Percentiles rank a stretch among this genome's conserved stretches.
phyloP scores from a whole-genome alignment of 371 early-diverging fungal genomes.

The Mortierella polycephala region DNA sequence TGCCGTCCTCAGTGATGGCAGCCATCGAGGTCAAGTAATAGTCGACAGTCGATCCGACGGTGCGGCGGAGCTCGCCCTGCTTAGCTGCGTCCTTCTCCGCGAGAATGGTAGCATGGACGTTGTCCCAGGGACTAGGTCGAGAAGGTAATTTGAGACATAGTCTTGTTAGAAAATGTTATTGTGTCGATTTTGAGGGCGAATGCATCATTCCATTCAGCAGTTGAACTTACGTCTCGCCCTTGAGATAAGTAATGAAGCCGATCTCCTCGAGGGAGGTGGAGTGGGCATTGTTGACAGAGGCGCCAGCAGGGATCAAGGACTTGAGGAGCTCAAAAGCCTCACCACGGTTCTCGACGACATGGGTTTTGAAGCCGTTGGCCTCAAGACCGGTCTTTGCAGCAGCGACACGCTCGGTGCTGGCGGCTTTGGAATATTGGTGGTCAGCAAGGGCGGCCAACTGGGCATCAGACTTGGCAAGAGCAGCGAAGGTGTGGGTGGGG shows the following conservation, averaged over 20 bases:
- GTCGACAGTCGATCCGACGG: conserved; percentile 45
- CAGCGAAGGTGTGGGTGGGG: conserved; percentile 50
- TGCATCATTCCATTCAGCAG: background rate
- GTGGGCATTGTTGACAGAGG: conserved; percentile 54
- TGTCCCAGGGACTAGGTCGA: conserved; percentile 41
- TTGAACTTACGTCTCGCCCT: conserved; percentile 39
- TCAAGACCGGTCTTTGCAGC: conserved; percentile 54
- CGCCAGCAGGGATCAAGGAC: conserved; percentile 52
- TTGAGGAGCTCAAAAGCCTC: conserved; percentile 55
- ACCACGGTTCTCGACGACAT: conserved; percentile 29
- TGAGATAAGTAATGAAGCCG: conserved; percentile 58
- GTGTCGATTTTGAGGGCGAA: background rate
- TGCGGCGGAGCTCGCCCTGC: conserved; percentile 48
- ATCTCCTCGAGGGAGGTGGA: conserved; percentile 59
- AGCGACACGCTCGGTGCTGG: conserved; percentile 37
- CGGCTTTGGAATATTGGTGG: conserved; percentile 42
- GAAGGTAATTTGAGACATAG: background rate
- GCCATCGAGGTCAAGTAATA: conserved; percentile 49
- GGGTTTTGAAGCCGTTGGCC: conserved; percentile 45
- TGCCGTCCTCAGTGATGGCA: conserved; percentile 54
- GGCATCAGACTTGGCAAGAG: conserved; percentile 46
- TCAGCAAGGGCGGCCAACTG: conserved; percentile 40
- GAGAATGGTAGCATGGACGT: conserved; percentile 49
- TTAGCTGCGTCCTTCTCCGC: conserved; percentile 44
- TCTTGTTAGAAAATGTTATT: background rate